Conservation (phyloP, 2,329 filamentous ascomycete species). For the Aureobasidium lini region DNA sequence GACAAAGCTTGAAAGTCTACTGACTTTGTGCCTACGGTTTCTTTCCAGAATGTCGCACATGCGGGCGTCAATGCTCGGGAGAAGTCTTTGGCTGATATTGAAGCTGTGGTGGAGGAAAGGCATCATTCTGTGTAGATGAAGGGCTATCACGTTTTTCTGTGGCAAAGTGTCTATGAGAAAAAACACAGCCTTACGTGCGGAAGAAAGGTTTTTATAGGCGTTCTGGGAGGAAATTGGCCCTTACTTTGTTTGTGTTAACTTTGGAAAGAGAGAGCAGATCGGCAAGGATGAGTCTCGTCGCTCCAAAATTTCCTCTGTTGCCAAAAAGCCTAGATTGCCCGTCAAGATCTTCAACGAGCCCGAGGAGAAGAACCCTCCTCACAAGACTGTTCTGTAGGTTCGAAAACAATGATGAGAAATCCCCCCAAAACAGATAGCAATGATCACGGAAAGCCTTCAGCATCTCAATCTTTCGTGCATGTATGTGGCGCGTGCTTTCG, state of each 20-base stretch:
- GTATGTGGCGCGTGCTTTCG: too few species aligned
- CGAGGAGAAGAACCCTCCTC: not conserved
- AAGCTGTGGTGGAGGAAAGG: constrained; percentile 13
- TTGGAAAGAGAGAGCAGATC: constrained; percentile 63
- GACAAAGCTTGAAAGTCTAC: constrained; percentile 49
- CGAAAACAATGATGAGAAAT: too few species aligned
- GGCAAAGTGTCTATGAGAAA: too few species aligned
- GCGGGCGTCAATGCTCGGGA: constrained; percentile 19
- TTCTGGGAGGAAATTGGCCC: constrained; percentile 50
- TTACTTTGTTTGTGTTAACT: constrained; percentile 54
- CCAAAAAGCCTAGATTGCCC: not conserved
- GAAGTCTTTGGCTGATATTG: constrained; percentile 26
- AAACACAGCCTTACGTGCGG: too few species aligned
- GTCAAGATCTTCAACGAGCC: not conserved
- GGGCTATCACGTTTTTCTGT: too few species aligned
- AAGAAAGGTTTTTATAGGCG: too few species aligned
- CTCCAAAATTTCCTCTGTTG: constrained; percentile 50
- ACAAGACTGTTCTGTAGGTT: not conserved
- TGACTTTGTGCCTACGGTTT: constrained; percentile 42
- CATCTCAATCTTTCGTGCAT: too few species aligned
- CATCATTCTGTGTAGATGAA: too few species aligned
- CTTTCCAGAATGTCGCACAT: constrained; percentile 40
- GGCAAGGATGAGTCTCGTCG: constrained; percentile 57
- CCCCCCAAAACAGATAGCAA: too few species aligned
- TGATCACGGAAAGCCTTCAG: too few species aligned